These are phyloP conservation scores for Bombardia bombarda DNA, from an alignment of 495 filamentous ascomycete genomes.

Conservation along the genomic window DNA sequence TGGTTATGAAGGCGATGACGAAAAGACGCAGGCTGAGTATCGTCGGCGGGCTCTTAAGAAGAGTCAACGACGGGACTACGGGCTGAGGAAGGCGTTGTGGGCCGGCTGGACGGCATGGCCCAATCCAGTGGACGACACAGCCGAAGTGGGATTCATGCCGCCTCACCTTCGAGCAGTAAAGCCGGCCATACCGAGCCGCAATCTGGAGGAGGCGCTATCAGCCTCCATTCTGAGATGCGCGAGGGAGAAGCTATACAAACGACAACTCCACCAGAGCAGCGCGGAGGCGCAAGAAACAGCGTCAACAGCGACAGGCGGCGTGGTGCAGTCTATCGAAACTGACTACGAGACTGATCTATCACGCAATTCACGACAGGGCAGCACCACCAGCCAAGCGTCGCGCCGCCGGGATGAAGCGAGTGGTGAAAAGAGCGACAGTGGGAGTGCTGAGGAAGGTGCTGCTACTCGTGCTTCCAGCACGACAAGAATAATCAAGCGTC, in stretches of 20 bases:
- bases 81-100: constrained; percentile 32
- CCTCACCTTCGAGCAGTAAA: constrained; percentile 19
- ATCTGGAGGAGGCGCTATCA: constrained; percentile 59
- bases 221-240: constrained; percentile 54
- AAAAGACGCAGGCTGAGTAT: too few species aligned
- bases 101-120: constrained; percentile 78
- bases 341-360: too few species aligned
- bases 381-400: too few species aligned
- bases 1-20: not conserved
- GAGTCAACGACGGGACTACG: too few species aligned
- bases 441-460: too few species aligned
- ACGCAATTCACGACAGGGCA: too few species aligned
- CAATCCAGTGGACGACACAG: constrained; percentile 49
- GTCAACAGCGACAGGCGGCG: too few species aligned
- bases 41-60: too few species aligned
- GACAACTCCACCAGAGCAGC: constrained; percentile 2
- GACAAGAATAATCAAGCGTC: not conserved
- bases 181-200: constrained; percentile 41
- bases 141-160: constrained; percentile 34
- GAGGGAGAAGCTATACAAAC: constrained; percentile 51
- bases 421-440: not conserved
- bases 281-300: not conserved
- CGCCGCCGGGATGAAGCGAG: constrained; percentile 1
- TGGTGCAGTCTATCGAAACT: constrained; percentile 11
- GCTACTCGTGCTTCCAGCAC: too few species aligned